phyloP scores from a whole-genome alignment of 2,329 filamentous ascomycete genomes.

The Aspergillus sp. region DNA sequence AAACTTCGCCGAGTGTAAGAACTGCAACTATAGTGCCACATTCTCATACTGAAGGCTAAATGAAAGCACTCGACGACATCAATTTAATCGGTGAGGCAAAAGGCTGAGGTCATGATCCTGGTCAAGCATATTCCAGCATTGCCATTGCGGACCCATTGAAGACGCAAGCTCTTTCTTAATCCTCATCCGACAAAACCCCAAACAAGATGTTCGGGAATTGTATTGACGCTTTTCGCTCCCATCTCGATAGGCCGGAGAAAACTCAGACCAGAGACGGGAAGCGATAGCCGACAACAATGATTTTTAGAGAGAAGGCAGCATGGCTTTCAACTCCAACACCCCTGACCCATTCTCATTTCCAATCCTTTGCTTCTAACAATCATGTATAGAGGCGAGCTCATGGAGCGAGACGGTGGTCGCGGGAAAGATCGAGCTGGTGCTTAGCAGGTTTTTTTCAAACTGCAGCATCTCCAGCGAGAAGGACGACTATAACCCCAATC shows the following conservation, averaged over 20 bases:
- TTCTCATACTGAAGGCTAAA: conserved; percentile 71
- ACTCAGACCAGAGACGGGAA: conserved; percentile 15
- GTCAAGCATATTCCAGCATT: conserved; percentile 27
- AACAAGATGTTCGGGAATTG: conserved; percentile 52
- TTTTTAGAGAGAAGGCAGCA: conserved; percentile 70
- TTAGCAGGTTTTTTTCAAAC: conserved; percentile 37
- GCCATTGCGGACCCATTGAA: conserved; percentile 25
- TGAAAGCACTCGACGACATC: conserved; percentile 73
- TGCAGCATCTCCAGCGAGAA: conserved; percentile 68
- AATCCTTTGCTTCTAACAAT: conserved; percentile 43
- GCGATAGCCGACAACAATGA: conserved; percentile 60
- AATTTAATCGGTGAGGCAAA: conserved; percentile 74
- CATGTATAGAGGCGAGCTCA: conserved; percentile 26
- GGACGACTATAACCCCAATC: conserved; percentile 74
- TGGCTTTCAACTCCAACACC: conserved; percentile 77
- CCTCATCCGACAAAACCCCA: conserved; percentile 79
- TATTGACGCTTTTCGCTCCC: conserved; percentile 48
- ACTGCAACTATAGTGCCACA: conserved; percentile 88
- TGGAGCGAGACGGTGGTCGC: conserved; percentile 22
- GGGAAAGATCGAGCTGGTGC: conserved; percentile 80
- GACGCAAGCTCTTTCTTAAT: conserved; percentile 36
- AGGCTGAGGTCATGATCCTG: conserved; percentile 21
- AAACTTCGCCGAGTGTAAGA: conserved; percentile 78
- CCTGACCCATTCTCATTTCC: conserved; percentile 58
- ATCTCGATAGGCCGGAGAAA: conserved; percentile 2